Evolutionary conservation across 129 eudicot species (phyloP).

Genomic region (Chrysanthemum lavandulifolium): DNA sequence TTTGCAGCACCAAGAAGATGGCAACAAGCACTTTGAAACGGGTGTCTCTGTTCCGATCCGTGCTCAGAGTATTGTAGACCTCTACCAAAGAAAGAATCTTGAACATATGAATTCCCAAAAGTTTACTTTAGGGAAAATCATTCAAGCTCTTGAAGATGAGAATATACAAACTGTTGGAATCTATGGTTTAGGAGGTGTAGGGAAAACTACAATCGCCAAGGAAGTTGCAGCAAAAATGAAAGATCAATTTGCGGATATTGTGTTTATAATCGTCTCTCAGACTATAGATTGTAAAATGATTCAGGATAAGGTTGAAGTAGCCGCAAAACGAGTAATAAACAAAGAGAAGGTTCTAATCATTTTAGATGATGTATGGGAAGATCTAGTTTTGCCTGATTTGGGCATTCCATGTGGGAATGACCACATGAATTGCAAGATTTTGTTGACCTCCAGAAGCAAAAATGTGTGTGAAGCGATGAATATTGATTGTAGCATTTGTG

Average conservation of each 20-base stretch:
- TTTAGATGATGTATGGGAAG: conserved; percentile 23
- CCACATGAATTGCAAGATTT: conserved; percentile 20
- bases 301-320: not conserved
- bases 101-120: conserved; percentile 10
- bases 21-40: not conserved
- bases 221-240: conserved; percentile 15
- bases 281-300: not conserved
- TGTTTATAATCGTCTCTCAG: conserved; percentile 4
- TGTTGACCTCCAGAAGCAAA: conserved; percentile 16
- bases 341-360: conserved; percentile 22
- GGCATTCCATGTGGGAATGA: conserved; percentile 18
- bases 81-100: conserved; percentile 9
- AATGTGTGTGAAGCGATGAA: conserved; percentile 16
- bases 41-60: not conserved
- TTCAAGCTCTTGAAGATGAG: not conserved
- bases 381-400: not conserved
- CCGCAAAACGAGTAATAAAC: not conserved
- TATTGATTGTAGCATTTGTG: not conserved
- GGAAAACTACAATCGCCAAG: conserved; percentile 13
- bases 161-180: conserved; percentile 22
- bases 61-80: not conserved
- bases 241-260: not conserved
- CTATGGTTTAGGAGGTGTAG: conserved; percentile 20
- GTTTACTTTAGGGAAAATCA: conserved; percentile 17
- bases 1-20: conserved; percentile 10